Percentiles rank a stretch among this genome's conserved stretches.
These are phyloP conservation scores for Pichia californica DNA, from an alignment of 805 yeast species.

Conservation along the genomic window DNA sequence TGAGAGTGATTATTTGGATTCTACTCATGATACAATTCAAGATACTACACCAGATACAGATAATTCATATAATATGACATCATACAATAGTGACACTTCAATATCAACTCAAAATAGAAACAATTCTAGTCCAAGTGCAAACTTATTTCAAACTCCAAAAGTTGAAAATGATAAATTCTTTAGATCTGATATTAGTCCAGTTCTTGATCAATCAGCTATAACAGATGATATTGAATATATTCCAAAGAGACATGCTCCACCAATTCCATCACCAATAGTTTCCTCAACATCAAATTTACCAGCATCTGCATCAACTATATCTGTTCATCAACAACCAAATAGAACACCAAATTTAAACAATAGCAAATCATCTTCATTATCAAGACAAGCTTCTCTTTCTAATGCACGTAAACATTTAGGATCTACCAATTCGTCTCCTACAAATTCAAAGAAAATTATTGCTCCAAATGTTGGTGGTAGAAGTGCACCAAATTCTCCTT, in stretches of 20 bases:
- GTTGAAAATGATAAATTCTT: conserved; percentile 9
- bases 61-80: not conserved
- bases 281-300: conserved; percentile 5
- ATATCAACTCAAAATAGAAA: conserved; percentile 4
- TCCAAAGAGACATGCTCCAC: conserved; percentile 33
- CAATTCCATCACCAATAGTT: conserved; percentile 26
- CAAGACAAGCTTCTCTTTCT: conserved; percentile 4
- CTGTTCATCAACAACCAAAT: not conserved
- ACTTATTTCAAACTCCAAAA: conserved; percentile 5
- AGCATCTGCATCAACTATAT: not conserved
- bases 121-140: not conserved
- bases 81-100: conserved; percentile 6
- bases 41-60: conserved; percentile 3
- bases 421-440: conserved; percentile 3
- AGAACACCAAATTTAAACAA: not conserved
- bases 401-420: conserved; percentile 7
- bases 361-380: not conserved
- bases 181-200: not conserved
- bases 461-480: conserved; percentile 2
- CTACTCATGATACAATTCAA: conserved; percentile 8
- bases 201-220: not conserved
- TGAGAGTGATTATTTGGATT: conserved; percentile 13
- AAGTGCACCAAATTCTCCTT: conserved; percentile 17
- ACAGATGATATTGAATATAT: conserved; percentile 20
- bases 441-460: not conserved